These are phyloP conservation scores for Fusarium luffae DNA, from an alignment of 2,329 filamentous ascomycete species.

Conservation along the genomic window DNA sequence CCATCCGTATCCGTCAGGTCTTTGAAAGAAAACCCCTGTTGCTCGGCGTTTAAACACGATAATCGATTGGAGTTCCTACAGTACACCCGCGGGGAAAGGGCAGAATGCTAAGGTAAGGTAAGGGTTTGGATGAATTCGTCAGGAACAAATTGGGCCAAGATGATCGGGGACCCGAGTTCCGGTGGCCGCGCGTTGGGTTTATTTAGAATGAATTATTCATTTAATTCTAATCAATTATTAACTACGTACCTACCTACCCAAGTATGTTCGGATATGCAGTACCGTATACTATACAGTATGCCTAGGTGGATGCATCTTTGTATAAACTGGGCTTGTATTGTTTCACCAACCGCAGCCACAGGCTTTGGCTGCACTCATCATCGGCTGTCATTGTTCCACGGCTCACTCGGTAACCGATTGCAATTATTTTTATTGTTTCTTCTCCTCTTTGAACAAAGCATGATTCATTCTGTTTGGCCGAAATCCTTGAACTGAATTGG, in stretches of 20 bases:
- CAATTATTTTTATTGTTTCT: not conserved
- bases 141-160: slow-evolving; percentile 23
- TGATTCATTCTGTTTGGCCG: slow-evolving; percentile 7
- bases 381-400: slow-evolving; percentile 22
- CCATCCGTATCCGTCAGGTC: slow-evolving; percentile 27
- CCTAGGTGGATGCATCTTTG: not conserved
- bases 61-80: slow-evolving; percentile 28
- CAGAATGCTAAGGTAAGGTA: not conserved
- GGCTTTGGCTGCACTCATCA: slow-evolving; percentile 25
- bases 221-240: not conserved
- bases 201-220: slow-evolving; percentile 1
- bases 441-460: slow-evolving; percentile 8
- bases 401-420: not conserved
- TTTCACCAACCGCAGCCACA: slow-evolving; percentile 34
- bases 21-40: slow-evolving; percentile 20
- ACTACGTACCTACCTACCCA: not conserved
- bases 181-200: slow-evolving; percentile 28
- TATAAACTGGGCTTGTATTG: slow-evolving; percentile 32
- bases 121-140: slow-evolving; percentile 19
- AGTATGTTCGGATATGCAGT: not conserved
- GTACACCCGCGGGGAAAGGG: slow-evolving; percentile 8
- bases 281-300: not conserved
- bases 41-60: slow-evolving; percentile 34
- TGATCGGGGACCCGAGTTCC: slow-evolving; percentile 17
- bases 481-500: slow-evolving; percentile 16